phyloP scores from a whole-genome alignment of 2,329 filamentous ascomycete genomes.

The Sarocladium brachiariae region DNA sequence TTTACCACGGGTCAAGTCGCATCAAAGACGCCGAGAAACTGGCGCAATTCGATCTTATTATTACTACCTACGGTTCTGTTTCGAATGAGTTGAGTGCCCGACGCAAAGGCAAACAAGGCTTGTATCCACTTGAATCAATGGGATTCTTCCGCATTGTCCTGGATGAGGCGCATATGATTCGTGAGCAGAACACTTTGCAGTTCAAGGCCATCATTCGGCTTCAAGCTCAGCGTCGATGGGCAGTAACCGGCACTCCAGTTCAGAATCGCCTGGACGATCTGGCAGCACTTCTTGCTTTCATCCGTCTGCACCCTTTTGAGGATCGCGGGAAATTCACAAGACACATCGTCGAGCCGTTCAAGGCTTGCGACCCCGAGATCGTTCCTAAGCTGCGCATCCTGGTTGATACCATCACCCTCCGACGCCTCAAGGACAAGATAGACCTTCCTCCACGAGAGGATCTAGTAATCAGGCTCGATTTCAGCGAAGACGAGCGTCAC shows the following conservation, averaged over 20 bases:
- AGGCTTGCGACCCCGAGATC: slow-evolving; percentile 75
- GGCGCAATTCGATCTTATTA: slow-evolving; percentile 70
- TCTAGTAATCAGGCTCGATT: slow-evolving; percentile 64
- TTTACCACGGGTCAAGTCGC: slow-evolving; percentile 80
- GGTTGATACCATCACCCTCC: slow-evolving; percentile 89
- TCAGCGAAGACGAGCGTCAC: slow-evolving; percentile 64
- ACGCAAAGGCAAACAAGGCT: slow-evolving; percentile 50
- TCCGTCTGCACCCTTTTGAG: slow-evolving; percentile 79
- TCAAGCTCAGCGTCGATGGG: slow-evolving; percentile 79
- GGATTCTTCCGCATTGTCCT: slow-evolving; percentile 92
- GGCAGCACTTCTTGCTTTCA: slow-evolving; percentile 76
- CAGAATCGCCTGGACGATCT: slow-evolving; percentile 92
- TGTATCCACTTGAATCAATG: slow-evolving; percentile 64
- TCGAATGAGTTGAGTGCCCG: slow-evolving; percentile 68
- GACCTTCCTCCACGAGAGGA: slow-evolving; percentile 71
- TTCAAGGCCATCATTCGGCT: slow-evolving; percentile 80
- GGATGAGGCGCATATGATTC: slow-evolving; percentile 92
- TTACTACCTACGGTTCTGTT: slow-evolving; percentile 89
- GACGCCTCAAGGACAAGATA: slow-evolving; percentile 87
- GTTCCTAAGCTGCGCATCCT: slow-evolving; percentile 80
- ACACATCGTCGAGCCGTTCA: slow-evolving; percentile 80
- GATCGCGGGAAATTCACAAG: slow-evolving; percentile 68
- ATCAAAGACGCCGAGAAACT: slow-evolving; percentile 63
- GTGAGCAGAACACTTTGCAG: slow-evolving; percentile 72
- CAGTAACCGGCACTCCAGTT: slow-evolving; percentile 92